Evolutionary conservation across 805 yeast genomes (phyloP), one percentile per base, ranked within the genome.

Genomic region (Metschnikowia hibisci): DNA sequence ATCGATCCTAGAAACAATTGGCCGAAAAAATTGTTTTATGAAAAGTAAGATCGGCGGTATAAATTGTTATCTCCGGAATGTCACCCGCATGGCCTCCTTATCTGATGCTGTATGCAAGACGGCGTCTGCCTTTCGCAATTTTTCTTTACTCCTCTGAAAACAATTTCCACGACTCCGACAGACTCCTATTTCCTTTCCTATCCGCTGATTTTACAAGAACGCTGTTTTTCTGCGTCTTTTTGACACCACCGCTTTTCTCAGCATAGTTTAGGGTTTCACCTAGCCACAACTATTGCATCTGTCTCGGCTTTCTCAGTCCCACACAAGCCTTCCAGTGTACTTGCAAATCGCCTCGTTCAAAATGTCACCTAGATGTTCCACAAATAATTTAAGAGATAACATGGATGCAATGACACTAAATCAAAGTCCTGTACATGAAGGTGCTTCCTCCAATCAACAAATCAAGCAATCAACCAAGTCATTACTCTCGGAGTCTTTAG

Each of bases 401-500:
- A 48, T 55, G 37, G 56, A 52, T 23, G 51, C 41, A 32, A 43
- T 55, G 34, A 39, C 49, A 13, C 22, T 55, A 25, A 44, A 32
- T 14, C 43, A 44, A 13, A 47, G 42, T 7, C 20, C 18, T 4
- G 11, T 35, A 15, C 41, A 34, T 18, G 48, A 39, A 18, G 20
- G 38, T 11, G 28, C 36, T 11, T 23, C 47, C 22, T 44, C 41
- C 5, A 34, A 35, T 3, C 39, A 39, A 9, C 45, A 46, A 34
- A 49, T 52, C 3, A 34, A 14, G 26, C 39, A 35, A 18, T 28
- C 48, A 8, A 36, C 54, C 22, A 50, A 34, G 30, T 60, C 65
- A 30, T 54, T 62, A 8, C 57, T 63, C 27, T 57, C 65, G 12
- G 47, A 56, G 25, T 58, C 66, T 5, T 47, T 63, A 41, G 66